A percentile compares a stretch with the other conserved stretches of the same genome.
Evolutionary conservation across 2,329 filamentous ascomycete species (phyloP).

Genomic region (Colletotrichum sp.): DNA sequence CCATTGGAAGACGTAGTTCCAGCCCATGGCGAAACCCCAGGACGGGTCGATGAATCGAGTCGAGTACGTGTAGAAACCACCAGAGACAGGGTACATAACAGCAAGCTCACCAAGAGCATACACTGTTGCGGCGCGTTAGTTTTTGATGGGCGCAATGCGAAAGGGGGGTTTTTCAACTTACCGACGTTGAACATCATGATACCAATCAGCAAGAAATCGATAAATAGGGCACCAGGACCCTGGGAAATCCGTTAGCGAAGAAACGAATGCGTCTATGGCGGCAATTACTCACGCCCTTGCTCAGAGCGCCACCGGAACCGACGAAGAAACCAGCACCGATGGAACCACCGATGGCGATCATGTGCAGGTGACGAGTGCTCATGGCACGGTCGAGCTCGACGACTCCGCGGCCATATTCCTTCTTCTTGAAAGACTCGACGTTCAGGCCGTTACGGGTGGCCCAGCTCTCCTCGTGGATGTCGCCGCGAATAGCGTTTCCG

Average conservation of each 20-base stretch:
- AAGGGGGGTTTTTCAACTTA: background rate
- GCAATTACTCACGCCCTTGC: slow-evolving; percentile 39
- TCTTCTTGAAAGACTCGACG: slow-evolving; percentile 43
- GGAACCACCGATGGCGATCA: slow-evolving; percentile 67
- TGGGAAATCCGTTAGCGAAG: background rate
- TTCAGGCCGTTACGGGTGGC: slow-evolving; percentile 42
- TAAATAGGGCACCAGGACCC: slow-evolving; percentile 47
- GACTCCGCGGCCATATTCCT: slow-evolving; percentile 20
- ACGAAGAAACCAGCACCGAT: slow-evolving; percentile 70
- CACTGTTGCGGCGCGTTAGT: slow-evolving; percentile 32
- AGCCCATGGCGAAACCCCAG: slow-evolving; percentile 62
- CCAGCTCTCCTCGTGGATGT: slow-evolving; percentile 33
- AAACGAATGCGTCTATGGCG: background rate
- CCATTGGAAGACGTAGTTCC: slow-evolving; percentile 58
- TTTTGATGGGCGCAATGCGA: background rate
- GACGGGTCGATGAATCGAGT: slow-evolving; percentile 67
- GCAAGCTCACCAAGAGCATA: slow-evolving; percentile 67
- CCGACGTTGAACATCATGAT: slow-evolving; percentile 65
- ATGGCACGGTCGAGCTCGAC: slow-evolving; percentile 50
- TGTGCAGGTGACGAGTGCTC: slow-evolving; percentile 63
- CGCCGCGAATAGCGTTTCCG: slow-evolving; percentile 19
- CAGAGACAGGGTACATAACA: slow-evolving; percentile 66
- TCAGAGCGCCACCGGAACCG: slow-evolving; percentile 59
- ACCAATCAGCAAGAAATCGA: slow-evolving; percentile 61
- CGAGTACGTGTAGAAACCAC: slow-evolving; percentile 68